Percentiles rank a stretch among this genome's conserved stretches.
phyloP scores from a whole-genome alignment of 78 protist species.

The Dictyostelium brefeldianum region DNA sequence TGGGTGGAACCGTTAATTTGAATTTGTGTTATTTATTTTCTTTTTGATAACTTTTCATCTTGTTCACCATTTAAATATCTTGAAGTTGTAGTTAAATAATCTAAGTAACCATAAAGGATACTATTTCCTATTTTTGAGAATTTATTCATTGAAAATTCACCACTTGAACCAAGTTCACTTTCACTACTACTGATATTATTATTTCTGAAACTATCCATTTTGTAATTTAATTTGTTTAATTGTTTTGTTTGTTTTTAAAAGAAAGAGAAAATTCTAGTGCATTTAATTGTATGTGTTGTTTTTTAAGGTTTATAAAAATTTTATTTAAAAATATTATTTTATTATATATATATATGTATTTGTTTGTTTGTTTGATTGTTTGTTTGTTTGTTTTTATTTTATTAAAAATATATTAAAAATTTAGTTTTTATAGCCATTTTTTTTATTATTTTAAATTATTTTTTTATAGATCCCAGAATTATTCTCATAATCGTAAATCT shows the following conservation, averaged over 20 bases:
- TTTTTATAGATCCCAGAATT: too few relatives aligned
- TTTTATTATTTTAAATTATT: too few relatives aligned
- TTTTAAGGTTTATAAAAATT: not conserved
- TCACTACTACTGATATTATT: not conserved
- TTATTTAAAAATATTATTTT: not conserved
- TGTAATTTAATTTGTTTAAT: not conserved
- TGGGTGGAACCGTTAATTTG: too few relatives aligned
- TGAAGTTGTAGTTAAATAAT: not conserved
- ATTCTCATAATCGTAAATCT: too few relatives aligned
- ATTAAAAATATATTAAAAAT: not conserved
- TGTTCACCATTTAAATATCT: constrained; percentile 1
- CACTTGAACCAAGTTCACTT: not conserved
- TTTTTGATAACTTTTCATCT: too few relatives aligned
- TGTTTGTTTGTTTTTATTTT: not conserved
- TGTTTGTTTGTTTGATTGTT: not conserved
- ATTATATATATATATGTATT: not conserved
- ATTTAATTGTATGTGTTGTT: not conserved
- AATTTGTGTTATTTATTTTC: too few relatives aligned
- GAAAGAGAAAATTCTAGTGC: not conserved
- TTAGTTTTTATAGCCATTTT: too few relatives aligned
- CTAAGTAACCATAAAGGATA: not conserved
- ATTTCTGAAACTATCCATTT: constrained; percentile 6
- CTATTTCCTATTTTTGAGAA: not conserved
- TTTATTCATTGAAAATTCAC: not conserved
- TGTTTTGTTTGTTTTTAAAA: not conserved